Evolutionary conservation across 805 yeast genomes (phyloP), one percentile per base, ranked within the genome.

Genomic region (Priceomyces medius): DNA sequence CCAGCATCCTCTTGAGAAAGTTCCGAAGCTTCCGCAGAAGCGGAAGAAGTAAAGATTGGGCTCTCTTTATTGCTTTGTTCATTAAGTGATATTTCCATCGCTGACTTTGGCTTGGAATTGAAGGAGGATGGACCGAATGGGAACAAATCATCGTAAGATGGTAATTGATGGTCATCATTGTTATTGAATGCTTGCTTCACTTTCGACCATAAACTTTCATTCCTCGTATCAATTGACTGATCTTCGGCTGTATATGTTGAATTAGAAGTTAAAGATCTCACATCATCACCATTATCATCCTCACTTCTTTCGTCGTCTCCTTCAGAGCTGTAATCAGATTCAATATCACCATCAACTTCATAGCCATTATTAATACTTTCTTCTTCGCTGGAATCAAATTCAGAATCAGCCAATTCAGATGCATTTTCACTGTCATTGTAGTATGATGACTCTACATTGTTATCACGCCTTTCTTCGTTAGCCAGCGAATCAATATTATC

Each of bases 71-170:
- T 35, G 12, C 37, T 34, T 19, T 32, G 49, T 14, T 49, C 49
- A 47, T 68, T 66, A 38, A 68, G 59, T 17, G 45, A 52, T 43
- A 61, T 53, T 50, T 67, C 73, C 20, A 59, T 48, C 10, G 50
- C 41, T 5, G 69, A 45, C 52, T 68, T 68, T 16, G 73, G 73
- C 38, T 59, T 63, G 16, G 57, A 34, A n/a, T 44, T 34, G 20
- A 41, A 45, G n/a, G 50, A 43, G 5, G 59, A 49, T 18, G 57
- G 59, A 7, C 75, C 75, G 40, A 68, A 64, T 24, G 93, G 95
- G 69, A 79, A 85, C 31, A 85, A 69, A 45, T 85, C 95, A 51
- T 85, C 87, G 55, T 85, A 85, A 14, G 79, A 73, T 3, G 95
- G 95, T 48, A 85, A 71, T 4, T 54, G 57, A 9, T 58, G 61